phyloP scores from a whole-genome alignment of 768 basidiomycete species.

The Leccinellum rugosiceps region DNA sequence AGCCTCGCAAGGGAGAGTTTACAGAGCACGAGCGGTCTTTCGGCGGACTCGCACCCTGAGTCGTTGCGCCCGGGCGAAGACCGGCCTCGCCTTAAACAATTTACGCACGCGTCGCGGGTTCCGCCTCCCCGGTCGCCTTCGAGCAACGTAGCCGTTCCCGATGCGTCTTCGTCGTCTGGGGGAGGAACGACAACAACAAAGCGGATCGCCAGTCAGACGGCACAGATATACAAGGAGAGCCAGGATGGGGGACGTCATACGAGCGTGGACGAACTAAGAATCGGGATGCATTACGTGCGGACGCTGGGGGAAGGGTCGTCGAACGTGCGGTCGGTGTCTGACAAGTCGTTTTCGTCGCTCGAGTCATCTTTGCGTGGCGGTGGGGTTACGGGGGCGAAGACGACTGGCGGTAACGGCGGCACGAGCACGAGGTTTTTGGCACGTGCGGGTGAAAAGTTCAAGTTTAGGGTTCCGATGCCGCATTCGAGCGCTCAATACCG shows the following conservation, averaged over 20 bases:
- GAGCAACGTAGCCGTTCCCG: slow-evolving; percentile 15
- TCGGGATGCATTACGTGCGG: slow-evolving; percentile 69
- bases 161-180: neutral
- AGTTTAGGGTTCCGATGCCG: slow-evolving; percentile 49
- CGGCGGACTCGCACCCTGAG: slow-evolving; percentile 34
- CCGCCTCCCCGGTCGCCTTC: slow-evolving; percentile 53
- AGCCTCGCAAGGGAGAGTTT: slow-evolving; percentile 53
- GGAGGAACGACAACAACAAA: slow-evolving; percentile 24
- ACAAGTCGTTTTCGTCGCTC: slow-evolving; percentile 57
- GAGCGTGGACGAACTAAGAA: slow-evolving; percentile 62
- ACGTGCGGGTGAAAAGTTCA: slow-evolving; percentile 57
- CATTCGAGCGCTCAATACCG: slow-evolving; percentile 26
- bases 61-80: slow-evolving; percentile 28
- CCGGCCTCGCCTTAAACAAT: slow-evolving; percentile 66
- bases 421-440: slow-evolving; percentile 42
- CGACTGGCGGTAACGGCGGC: neutral
- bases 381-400: slow-evolving; percentile 24
- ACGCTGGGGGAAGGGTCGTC: slow-evolving; percentile 56
- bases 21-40: slow-evolving; percentile 38
- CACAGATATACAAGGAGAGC: slow-evolving; percentile 49
- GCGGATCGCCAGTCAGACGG: slow-evolving; percentile 62
- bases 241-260: slow-evolving; percentile 33
- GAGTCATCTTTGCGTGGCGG: slow-evolving; percentile 52
- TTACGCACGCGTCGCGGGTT: slow-evolving; percentile 64
- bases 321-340: slow-evolving; percentile 32